Evolutionary conservation across 1,284 basidiomycete genomes (phyloP), one percentile per base, ranked within the genome.

Genomic region (Microbotryum silenes-acaulis): DNA sequence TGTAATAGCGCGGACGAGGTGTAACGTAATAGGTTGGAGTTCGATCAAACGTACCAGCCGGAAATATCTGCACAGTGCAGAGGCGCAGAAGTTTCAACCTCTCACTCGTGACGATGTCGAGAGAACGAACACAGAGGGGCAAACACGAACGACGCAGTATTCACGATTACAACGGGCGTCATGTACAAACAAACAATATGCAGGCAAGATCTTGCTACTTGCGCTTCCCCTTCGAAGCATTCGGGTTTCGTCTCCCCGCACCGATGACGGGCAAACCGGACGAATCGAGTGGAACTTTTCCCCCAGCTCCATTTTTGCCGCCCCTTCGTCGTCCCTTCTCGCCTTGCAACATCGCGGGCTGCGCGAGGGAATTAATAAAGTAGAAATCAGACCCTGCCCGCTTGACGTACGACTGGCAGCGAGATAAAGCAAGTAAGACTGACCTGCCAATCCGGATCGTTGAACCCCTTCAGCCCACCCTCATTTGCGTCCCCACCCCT

Each of bases 241-340:
- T 94, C 2, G 90, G 90, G 77, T 96, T 96, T 74, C 82, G 87
- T 72, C 83, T 81, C 23, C 91, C 91, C 72, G 86, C 82, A 5
- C 91, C 91, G 70, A 94, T 85, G 59, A 82, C 77, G 12, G 91
- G 90, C 82, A 93, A 80, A 58, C 84, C 85, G 33, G 51, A 62
- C 51, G 59, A 74, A 71, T 44, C 73, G 66, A 60, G 59, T 60
- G 25, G 81, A 80, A 64, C 83, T 82, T 77, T 80, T 79, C 51
- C 79, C 20, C 78, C 74, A 57, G 77, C 77, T 54, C 78, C 79
- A 57, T 77, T 78, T 52, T 66, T 65, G 21, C 79, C 82, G 70
- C 87, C 78, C 18, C 87, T 85, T 74, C 87, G 89, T 10, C 87
- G 85, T 21, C 85, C 86, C 60, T 84, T 79, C 2, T 88, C 84